Evolutionary conservation across 2,329 filamentous ascomycete genomes (phyloP), one percentile per base, ranked within the genome.

Genomic region (Furcasterigmium sp.): DNA sequence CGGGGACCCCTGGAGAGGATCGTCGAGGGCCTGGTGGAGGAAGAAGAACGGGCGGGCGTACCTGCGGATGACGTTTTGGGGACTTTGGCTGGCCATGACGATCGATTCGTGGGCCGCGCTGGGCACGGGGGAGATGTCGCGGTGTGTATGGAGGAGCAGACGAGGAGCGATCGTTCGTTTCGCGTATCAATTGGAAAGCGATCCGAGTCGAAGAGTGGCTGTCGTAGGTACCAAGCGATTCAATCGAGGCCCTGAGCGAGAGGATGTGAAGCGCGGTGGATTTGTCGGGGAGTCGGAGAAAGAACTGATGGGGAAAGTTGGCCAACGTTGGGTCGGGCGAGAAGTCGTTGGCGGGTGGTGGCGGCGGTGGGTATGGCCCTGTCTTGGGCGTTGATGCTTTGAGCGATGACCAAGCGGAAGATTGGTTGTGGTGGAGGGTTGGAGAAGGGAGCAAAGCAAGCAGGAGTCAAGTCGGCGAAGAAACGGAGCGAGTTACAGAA

Each of bases 1-100:
- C n/a, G 32, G 9, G 37, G 18, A 38, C 18, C 14, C 19, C 29
- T 20, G 25, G 34, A 18, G 11, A 21, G 32, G 34, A 29, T 41
- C 42, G 45, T 37, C 29, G 29, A 7, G 7, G 29, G 29, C 7
- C 14, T 15, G n/a, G 32, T 35, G n/a, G 15, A 36, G 25, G 40
- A 45, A 36, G 34, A 35, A 15, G 37, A 30, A 19, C 18, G 36
- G 29, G 26, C 19, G 32, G 46, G 45, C 75, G 54, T 79, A 85
- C 82, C 82, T 83, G 70, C 78, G 74, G 68, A 82, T 82, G 47
- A 81, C 78, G 59, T 80, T 79, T 53, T 73, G 66, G 43, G 66
- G 61, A 56, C 62, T 72, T 54, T 62, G 57, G 53, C 63, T 65
- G 32, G 68, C 60, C 72, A 75, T 75, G 50, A 52, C 32, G 37